Evolutionary conservation across 2,329 filamentous ascomycete genomes (phyloP).

Genomic region (Eutypa lata): DNA sequence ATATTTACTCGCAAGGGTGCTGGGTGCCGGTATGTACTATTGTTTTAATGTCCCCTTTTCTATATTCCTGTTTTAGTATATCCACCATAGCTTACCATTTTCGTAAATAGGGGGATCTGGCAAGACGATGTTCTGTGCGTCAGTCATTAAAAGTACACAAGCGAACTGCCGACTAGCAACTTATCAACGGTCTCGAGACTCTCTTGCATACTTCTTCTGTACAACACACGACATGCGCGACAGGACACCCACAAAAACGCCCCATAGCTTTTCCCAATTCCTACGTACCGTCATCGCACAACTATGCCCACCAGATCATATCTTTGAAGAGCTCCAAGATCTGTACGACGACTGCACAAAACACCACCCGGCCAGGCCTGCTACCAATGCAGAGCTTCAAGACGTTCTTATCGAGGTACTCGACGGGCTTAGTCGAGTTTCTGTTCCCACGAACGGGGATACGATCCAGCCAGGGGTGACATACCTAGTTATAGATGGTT

Average conservation of each 20-base stretch:
- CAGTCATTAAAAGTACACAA: slow-evolving; percentile 9
- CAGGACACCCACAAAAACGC: neutral
- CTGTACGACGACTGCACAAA: slow-evolving; percentile 8
- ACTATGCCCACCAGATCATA: slow-evolving; percentile 6
- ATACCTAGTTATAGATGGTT: slow-evolving; percentile 11
- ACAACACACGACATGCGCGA: slow-evolving; percentile 3
- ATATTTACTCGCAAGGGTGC: slow-evolving; percentile 4
- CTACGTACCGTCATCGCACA: slow-evolving; percentile 13
- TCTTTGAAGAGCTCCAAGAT: slow-evolving; percentile 3
- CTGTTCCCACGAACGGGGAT: neutral
- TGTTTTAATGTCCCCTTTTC: too few relatives aligned
- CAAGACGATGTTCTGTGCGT: slow-evolving; percentile 15
- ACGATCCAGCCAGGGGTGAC: slow-evolving; percentile 7
- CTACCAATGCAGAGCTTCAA: slow-evolving; percentile 6
- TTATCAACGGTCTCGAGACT: slow-evolving; percentile 6
- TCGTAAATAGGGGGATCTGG: slow-evolving; percentile 12
- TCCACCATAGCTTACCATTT: neutral
- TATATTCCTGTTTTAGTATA: neutral
- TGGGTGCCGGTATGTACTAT: slow-evolving; percentile 1
- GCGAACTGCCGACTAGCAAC: neutral
- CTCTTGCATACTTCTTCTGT: slow-evolving; percentile 15
- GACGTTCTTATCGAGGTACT: slow-evolving; percentile 6
- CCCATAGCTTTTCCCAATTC: slow-evolving; percentile 7
- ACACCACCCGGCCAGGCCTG: slow-evolving; percentile 6
- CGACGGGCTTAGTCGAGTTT: neutral